Evolutionary conservation across 805 yeast genomes (phyloP).

Genomic region (Zygosaccharomyces lentus): DNA sequence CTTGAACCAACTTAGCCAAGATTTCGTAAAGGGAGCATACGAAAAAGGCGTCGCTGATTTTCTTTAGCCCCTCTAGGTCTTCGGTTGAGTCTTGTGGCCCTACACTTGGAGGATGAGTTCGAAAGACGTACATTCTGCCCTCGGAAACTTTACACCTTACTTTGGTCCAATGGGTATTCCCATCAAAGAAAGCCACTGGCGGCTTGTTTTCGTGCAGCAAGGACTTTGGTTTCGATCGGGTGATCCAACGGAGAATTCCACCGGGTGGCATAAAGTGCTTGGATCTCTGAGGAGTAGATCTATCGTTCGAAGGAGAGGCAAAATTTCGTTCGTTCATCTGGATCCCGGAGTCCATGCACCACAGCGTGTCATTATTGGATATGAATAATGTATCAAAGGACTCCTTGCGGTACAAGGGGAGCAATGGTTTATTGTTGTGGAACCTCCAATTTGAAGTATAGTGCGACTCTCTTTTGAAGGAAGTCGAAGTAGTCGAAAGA

Average conservation of each 20-base stretch:
- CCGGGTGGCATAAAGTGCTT: slow-evolving; percentile 1
- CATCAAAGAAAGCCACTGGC: slow-evolving; percentile 24
- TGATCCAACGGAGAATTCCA: slow-evolving; percentile 22
- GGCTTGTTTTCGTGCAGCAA: slow-evolving; percentile 11
- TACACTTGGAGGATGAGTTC: slow-evolving; percentile 5
- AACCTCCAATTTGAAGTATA: slow-evolving; percentile 27
- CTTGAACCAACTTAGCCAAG: slow-evolving; percentile 28
- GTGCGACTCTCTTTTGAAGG: slow-evolving; percentile 10
- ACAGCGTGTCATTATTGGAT: slow-evolving; percentile 17
- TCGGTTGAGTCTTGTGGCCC: slow-evolving; percentile 3
- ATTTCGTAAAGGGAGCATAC: slow-evolving; percentile 29
- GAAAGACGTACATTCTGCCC: slow-evolving; percentile 29
- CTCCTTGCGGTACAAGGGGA: slow-evolving; percentile 25
- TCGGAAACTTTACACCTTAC: slow-evolving; percentile 24
- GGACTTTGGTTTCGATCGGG: slow-evolving; percentile 13
- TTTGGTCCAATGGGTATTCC: slow-evolving; percentile 19
- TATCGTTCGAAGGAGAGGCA: neutral
- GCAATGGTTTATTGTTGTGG: slow-evolving; percentile 24
- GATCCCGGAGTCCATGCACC: slow-evolving; percentile 27
- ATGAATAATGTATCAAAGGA: slow-evolving; percentile 21
- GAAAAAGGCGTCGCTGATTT: slow-evolving; percentile 15
- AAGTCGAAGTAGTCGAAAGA: slow-evolving; percentile 10
- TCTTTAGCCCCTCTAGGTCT: slow-evolving; percentile 13
- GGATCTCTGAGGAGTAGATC: neutral
- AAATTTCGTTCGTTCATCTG: slow-evolving; percentile 12